Conservation (phyloP, 148 eudicot species). For the Oxyria digyna region DNA sequence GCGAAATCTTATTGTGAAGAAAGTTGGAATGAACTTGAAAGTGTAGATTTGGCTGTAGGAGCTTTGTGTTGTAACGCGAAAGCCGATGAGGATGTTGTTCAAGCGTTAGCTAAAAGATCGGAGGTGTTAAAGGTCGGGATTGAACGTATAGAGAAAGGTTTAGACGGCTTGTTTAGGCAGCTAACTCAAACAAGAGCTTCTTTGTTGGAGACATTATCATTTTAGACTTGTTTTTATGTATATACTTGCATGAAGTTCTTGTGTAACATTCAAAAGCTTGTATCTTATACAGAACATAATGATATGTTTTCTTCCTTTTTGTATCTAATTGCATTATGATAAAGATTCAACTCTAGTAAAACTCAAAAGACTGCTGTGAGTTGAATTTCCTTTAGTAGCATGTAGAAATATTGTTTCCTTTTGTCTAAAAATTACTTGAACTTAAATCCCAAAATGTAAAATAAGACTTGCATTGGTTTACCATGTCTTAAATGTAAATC, state of each 20-base stretch:
- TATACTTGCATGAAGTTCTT: not conserved
- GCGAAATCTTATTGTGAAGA: not conserved
- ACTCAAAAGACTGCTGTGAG: no score
- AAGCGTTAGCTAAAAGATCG: slow-evolving; percentile 12
- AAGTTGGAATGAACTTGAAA: slow-evolving; percentile 16
- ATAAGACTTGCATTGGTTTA: not conserved
- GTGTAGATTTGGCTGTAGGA: slow-evolving; percentile 16
- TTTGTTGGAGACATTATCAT: slow-evolving; percentile 19
- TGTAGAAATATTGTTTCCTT: not conserved
- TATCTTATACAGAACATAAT: not conserved
- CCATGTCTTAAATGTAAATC: not conserved
- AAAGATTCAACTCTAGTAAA: no score
- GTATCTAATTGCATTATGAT: not conserved
- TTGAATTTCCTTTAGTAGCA: no score
- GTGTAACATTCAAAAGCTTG: not conserved
- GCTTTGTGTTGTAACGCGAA: not conserved
- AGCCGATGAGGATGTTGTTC: slow-evolving; percentile 13
- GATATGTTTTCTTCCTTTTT: not conserved
- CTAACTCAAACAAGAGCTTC: slow-evolving; percentile 34
- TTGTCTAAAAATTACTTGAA: not conserved
- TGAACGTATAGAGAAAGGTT: slow-evolving; percentile 24
- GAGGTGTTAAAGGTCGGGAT: slow-evolving; percentile 22
- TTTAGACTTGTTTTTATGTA: not conserved
- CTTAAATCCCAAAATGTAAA: not conserved
- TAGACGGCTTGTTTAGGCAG: slow-evolving; percentile 34